These are phyloP conservation scores for Gentiana straminea DNA, from an alignment of 257 asterid species.

Conservation along the genomic window DNA sequence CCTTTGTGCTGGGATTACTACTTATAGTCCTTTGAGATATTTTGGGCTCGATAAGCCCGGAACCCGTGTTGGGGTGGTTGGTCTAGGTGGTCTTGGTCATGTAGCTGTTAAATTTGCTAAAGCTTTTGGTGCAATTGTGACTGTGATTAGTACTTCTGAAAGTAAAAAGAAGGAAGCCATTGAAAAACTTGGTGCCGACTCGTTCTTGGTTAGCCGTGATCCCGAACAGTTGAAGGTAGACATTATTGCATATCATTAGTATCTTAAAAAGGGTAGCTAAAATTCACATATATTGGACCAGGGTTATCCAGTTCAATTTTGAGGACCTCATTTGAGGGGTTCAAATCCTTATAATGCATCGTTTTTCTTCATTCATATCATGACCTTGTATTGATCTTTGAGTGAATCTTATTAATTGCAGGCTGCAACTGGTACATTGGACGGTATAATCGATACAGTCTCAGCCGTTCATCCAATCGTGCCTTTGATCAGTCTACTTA, in stretches of 20 bases:
- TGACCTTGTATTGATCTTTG: background rate
- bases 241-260: background rate
- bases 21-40: conserved; percentile 30
- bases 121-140: conserved; percentile 37
- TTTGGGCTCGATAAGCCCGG: conserved; percentile 44
- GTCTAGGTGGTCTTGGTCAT: conserved; percentile 51
- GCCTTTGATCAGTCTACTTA: conserved; percentile 18
- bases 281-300: too few relatives aligned
- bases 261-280: too few relatives aligned
- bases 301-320: too few relatives aligned
- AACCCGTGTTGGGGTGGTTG: conserved; percentile 33
- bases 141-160: conserved; percentile 35
- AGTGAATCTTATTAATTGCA: background rate
- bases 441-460: conserved; percentile 22
- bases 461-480: conserved; percentile 21
- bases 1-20: conserved; percentile 43
- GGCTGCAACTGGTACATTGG: conserved; percentile 36
- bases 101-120: conserved; percentile 37
- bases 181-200: conserved; percentile 31
- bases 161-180: conserved; percentile 37
- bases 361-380: background rate
- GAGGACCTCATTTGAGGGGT: too few relatives aligned
- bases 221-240: conserved; percentile 27
- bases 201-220: conserved; percentile 33
- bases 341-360: too few relatives aligned